A percentile compares a stretch with the other conserved stretches of the same genome.
phyloP scores from a whole-genome alignment of 2,329 filamentous ascomycete species.

The Cladosporium colombiae region DNA sequence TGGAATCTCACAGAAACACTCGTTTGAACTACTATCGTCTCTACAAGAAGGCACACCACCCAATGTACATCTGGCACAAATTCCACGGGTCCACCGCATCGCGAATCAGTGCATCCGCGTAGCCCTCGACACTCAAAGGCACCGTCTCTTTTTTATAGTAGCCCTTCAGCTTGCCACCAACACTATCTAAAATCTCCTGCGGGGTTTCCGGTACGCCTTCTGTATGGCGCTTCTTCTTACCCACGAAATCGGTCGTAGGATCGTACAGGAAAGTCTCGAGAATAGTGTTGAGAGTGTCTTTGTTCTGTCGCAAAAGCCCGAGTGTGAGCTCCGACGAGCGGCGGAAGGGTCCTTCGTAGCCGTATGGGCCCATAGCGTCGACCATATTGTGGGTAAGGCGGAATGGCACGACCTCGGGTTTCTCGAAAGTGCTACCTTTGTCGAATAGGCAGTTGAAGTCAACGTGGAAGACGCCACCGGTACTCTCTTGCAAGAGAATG shows the following conservation, averaged over 20 bases:
- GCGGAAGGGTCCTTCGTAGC: slow-evolving; percentile 87
- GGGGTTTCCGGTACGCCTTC: slow-evolving; percentile 65
- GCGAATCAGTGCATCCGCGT: slow-evolving; percentile 92
- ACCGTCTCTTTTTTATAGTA: slow-evolving; percentile 85
- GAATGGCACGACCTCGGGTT: slow-evolving; percentile 93
- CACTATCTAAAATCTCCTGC: slow-evolving; percentile 82
- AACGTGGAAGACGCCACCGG: slow-evolving; percentile 92
- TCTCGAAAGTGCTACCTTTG: slow-evolving; percentile 92
- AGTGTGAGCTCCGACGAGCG: slow-evolving; percentile 89
- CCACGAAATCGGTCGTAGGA: slow-evolving; percentile 89
- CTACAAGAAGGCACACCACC: slow-evolving; percentile 76
- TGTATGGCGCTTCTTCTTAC: slow-evolving; percentile 61
- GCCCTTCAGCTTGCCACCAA: slow-evolving; percentile 82
- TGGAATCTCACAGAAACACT: neutral
- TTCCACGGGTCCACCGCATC: slow-evolving; percentile 80
- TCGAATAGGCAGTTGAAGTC: slow-evolving; percentile 99
- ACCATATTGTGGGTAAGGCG: slow-evolving; percentile 98
- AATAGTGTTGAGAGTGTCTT: slow-evolving; percentile 96
- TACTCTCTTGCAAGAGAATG: slow-evolving; percentile 89
- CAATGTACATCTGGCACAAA: slow-evolving; percentile 93
- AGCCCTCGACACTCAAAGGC: slow-evolving; percentile 89
- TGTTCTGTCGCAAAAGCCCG: slow-evolving; percentile 79
- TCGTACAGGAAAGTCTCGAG: slow-evolving; percentile 97
- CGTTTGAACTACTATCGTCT: neutral
- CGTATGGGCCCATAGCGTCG: slow-evolving; percentile 92